Evolutionary conservation across 106 monocot genomes (phyloP).

Genomic region (Phalaenopsis equestris): DNA sequence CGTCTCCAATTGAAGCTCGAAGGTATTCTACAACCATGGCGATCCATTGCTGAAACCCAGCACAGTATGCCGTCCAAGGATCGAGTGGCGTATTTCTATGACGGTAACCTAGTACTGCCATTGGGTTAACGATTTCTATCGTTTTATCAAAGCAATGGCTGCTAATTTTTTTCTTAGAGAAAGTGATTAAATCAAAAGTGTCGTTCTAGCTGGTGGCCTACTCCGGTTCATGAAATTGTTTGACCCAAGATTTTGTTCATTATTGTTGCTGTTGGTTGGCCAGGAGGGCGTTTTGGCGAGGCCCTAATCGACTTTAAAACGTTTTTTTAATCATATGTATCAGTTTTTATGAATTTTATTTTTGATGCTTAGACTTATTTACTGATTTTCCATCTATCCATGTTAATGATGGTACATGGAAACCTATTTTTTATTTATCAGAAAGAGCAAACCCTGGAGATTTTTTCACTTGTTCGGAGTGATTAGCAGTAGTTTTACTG

Average conservation of each 20-base stretch:
- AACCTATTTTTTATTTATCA: not conserved
- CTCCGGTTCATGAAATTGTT: not conserved
- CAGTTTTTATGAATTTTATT: not conserved
- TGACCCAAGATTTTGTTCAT: not conserved
- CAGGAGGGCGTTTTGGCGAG: not conserved
- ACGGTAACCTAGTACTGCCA: constrained; percentile 26
- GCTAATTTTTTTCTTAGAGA: not conserved
- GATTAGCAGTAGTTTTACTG: not conserved
- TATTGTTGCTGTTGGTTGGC: not conserved
- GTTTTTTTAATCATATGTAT: not conserved
- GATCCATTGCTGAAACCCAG: not conserved
- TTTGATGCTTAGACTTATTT: not conserved
- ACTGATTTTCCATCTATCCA: not conserved
- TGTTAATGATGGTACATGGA: not conserved
- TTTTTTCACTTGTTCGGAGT: not conserved
- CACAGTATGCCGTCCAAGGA: constrained; percentile 33
- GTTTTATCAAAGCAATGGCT: not conserved
- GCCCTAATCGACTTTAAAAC: not conserved
- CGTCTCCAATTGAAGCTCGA: not conserved
- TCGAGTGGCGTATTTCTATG: constrained; percentile 57
- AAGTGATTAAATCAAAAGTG: not conserved
- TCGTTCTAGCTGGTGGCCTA: not conserved
- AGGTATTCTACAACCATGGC: not conserved
- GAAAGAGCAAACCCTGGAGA: not conserved
- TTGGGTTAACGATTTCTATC: not conserved